A percentile compares a stretch with the other conserved stretches of the same genome.
Conservation (phyloP, 306 rosid genomes). For the Aeschynomene evenia region DNA sequence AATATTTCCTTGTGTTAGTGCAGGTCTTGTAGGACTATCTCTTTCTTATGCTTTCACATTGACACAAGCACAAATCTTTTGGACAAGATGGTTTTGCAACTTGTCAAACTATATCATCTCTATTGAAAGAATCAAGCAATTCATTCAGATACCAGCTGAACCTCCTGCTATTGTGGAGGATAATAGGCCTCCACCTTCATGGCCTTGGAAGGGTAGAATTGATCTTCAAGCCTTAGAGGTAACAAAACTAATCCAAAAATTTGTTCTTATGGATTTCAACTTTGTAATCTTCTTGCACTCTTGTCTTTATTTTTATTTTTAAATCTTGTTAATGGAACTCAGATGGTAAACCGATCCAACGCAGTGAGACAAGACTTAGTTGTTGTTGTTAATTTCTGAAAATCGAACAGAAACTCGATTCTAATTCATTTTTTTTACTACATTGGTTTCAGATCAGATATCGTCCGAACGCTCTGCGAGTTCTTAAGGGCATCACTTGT, state of each 20-base stretch:
- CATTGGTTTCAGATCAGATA: constrained; percentile 54
- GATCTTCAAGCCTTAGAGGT: constrained; percentile 63
- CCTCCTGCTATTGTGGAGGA: constrained; percentile 61
- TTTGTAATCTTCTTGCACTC: neutral
- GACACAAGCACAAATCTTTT: constrained; percentile 42
- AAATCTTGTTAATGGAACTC: no score
- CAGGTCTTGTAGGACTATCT: constrained; percentile 79
- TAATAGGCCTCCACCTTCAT: constrained; percentile 60
- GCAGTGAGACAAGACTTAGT: no score
- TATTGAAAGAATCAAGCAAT: constrained; percentile 81
- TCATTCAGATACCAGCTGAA: constrained; percentile 62
- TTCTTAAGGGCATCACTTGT: constrained; percentile 75
- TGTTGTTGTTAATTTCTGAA: neutral
- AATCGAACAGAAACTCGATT: neutral
- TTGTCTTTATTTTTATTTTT: neutral
- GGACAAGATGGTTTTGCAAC: constrained; percentile 50
- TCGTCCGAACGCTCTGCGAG: constrained; percentile 61
- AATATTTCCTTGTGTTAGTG: constrained; percentile 18
- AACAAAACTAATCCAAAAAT: neutral
- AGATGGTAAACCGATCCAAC: no score
- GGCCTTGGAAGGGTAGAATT: constrained; percentile 79
- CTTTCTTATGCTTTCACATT: constrained; percentile 69
- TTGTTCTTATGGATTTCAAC: neutral
- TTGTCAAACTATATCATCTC: constrained; percentile 64
- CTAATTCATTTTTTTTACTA: neutral